Evolutionary conservation across 2,329 filamentous ascomycete species (phyloP).

Genomic region (Stromatinia cepivora): DNA sequence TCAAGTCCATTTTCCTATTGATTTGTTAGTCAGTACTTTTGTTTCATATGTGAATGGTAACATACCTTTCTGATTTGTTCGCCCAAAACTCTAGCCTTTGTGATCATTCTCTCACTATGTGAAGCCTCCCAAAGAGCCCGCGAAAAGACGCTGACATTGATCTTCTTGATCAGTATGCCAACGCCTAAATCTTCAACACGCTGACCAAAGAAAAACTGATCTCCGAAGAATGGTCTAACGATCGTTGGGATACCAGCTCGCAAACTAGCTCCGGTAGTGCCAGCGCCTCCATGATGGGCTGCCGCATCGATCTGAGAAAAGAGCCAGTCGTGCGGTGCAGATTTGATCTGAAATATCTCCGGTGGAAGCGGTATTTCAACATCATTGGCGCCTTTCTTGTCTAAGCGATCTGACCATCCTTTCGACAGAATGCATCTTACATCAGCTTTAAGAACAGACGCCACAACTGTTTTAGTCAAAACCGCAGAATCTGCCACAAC

Average conservation of each 20-base stretch:
- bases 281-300: slow-evolving; percentile 90
- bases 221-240: slow-evolving; percentile 94
- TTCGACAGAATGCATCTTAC: slow-evolving; percentile 94
- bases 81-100: slow-evolving; percentile 78
- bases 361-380: slow-evolving; percentile 66
- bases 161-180: slow-evolving; percentile 82
- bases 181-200: slow-evolving; percentile 92
- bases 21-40: slow-evolving; percentile 37
- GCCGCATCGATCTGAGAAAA: slow-evolving; percentile 93
- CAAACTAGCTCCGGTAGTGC: slow-evolving; percentile 90
- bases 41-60: slow-evolving; percentile 27
- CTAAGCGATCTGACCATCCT: slow-evolving; percentile 88
- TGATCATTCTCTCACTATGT: slow-evolving; percentile 86
- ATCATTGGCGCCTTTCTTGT: slow-evolving; percentile 55
- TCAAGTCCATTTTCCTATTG: slow-evolving; percentile 83
- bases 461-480: slow-evolving; percentile 89
- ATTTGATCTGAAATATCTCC: slow-evolving; percentile 84
- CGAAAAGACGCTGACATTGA: slow-evolving; percentile 84
- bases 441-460: slow-evolving; percentile 86
- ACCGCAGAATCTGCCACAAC: slow-evolving; percentile 87
- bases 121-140: slow-evolving; percentile 89
- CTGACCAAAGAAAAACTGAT: slow-evolving; percentile 93
- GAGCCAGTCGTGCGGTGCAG: slow-evolving; percentile 94
- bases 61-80: slow-evolving; percentile 83
- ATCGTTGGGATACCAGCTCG: slow-evolving; percentile 91